Evolutionary conservation across 169 alveolate species (phyloP).

Genomic region (Plasmodium knowlesi): DNA sequence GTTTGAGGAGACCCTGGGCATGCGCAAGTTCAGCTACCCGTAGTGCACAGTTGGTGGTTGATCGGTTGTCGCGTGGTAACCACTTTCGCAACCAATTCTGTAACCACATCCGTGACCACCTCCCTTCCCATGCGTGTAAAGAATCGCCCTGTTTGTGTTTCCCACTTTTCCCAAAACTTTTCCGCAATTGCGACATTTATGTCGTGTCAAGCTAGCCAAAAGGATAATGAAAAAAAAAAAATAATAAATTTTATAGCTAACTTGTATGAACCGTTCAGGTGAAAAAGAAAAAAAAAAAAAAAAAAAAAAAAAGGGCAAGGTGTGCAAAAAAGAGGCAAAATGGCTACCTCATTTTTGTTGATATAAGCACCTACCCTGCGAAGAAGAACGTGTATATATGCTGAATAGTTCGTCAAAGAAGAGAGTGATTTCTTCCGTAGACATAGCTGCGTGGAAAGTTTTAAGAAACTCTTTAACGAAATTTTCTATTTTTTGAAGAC

Average conservation of each 20-base stretch:
- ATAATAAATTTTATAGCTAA: not conserved
- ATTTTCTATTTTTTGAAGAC: not conserved
- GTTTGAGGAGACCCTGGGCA: conserved; percentile 51
- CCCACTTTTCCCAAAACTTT: not conserved
- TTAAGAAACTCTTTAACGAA: conserved; percentile 15
- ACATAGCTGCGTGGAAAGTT: not conserved
- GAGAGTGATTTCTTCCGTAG: not conserved
- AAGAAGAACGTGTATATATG: not conserved
- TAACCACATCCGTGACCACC: not conserved
- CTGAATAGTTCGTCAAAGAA: conserved; percentile 16
- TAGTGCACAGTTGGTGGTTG: not conserved
- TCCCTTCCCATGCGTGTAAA: not conserved
- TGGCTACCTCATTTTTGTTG: not conserved
- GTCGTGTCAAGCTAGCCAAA: not conserved
- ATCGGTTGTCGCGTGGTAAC: not conserved
- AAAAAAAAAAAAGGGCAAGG: not conserved
- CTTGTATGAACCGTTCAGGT: not conserved
- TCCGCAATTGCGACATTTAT: not conserved
- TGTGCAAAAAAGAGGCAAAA: not conserved
- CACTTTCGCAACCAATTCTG: not conserved
- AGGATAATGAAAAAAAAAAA: not conserved
- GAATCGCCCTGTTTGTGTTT: not conserved
- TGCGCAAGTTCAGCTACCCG: conserved; percentile 18
- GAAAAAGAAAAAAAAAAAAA: not conserved
- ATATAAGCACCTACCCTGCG: not conserved